A percentile compares a stretch with the other conserved stretches of the same genome.
Conservation (phyloP, 202 grass and related monocot species). For the Panicum virgatum region DNA sequence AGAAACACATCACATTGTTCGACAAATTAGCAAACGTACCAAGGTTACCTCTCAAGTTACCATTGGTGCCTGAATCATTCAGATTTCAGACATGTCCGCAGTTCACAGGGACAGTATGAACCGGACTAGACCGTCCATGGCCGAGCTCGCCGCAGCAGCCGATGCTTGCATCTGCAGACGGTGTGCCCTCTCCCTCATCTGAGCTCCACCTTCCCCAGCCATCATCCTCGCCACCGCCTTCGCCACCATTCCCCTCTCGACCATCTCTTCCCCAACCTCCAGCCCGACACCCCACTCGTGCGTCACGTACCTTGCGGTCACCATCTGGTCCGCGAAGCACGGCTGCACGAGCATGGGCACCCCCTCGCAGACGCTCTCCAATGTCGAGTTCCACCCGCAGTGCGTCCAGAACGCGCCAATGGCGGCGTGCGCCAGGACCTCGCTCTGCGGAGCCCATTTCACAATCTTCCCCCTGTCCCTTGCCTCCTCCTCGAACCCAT, state of each 20-base stretch:
- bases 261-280: slow-evolving; percentile 40
- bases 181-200: neutral
- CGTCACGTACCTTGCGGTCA: slow-evolving; percentile 49
- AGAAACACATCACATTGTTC: neutral
- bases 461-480: slow-evolving; percentile 39
- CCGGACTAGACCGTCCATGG: neutral
- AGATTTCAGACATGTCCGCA: neutral
- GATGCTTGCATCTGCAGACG: neutral
- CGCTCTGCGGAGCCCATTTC: slow-evolving; percentile 54
- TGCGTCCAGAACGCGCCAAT: slow-evolving; percentile 57
- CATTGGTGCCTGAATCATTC: neutral
- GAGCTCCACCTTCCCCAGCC: slow-evolving; percentile 28
- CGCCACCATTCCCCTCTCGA: slow-evolving; percentile 23
- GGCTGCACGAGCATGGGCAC: slow-evolving; percentile 58
- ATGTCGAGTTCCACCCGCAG: slow-evolving; percentile 57
- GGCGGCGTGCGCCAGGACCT: slow-evolving; percentile 50
- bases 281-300: slow-evolving; percentile 44
- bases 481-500: slow-evolving; percentile 3
- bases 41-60: neutral
- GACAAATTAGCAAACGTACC: neutral
- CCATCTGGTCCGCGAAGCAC: slow-evolving; percentile 59
- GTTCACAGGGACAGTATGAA: neutral
- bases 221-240: slow-evolving; percentile 21
- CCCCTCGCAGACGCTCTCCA: slow-evolving; percentile 52
- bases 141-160: neutral